Evolutionary conservation across 2,329 filamentous ascomycete genomes (phyloP).

Genomic region (Calonectria henricotiae): DNA sequence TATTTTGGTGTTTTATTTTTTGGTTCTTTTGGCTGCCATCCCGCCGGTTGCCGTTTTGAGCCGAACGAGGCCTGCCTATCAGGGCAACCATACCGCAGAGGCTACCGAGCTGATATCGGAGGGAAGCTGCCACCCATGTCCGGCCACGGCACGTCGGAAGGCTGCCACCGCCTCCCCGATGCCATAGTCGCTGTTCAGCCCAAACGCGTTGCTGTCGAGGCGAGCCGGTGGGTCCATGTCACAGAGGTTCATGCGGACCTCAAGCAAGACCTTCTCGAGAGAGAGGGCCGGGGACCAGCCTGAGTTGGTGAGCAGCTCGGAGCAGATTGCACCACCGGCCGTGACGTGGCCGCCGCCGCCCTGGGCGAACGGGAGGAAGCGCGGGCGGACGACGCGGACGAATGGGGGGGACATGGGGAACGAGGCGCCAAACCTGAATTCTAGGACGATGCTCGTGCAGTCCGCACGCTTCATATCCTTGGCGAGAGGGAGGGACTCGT

Average conservation of each 20-base stretch:
- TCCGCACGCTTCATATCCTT: constrained; percentile 79
- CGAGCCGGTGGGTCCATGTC: constrained; percentile 82
- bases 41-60: not conserved
- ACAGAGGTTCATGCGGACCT: constrained; percentile 84
- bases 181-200: constrained; percentile 69
- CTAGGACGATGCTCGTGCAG: constrained; percentile 81
- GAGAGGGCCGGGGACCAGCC: constrained; percentile 84
- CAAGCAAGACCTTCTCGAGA: constrained; percentile 85
- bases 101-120: constrained; percentile 68
- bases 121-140: constrained; percentile 84
- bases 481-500: constrained; percentile 77
- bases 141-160: constrained; percentile 76
- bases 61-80: constrained; percentile 1
- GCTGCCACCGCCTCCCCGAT: constrained; percentile 82
- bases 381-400: constrained; percentile 85
- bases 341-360: constrained; percentile 93
- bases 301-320: constrained; percentile 87
- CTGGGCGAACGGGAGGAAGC: constrained; percentile 79
- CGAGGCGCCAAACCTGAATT: constrained; percentile 84
- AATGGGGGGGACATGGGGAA: constrained; percentile 89
- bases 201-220: constrained; percentile 62
- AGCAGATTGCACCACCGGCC: constrained; percentile 84
- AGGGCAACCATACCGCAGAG: constrained; percentile 7
- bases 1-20: too few species aligned
- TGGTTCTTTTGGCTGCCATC: not conserved